A percentile compares a stretch with the other conserved stretches of the same genome.
Evolutionary conservation across 345 rosid species (phyloP).

Genomic region (Theobroma cacao): DNA sequence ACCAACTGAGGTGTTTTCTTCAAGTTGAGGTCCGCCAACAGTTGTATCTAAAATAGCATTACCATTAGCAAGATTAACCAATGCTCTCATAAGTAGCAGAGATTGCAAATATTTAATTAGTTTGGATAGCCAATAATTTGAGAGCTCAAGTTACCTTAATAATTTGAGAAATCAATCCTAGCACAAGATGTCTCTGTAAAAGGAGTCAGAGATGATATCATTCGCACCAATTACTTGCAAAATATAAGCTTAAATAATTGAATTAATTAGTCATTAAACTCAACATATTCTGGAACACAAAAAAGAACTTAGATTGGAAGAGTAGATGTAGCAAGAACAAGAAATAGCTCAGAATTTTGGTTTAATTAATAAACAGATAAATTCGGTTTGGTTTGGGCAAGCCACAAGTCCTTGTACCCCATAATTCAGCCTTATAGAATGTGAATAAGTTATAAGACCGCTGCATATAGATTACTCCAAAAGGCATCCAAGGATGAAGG

Average conservation of each 20-base stretch:
- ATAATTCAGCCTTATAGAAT: neutral
- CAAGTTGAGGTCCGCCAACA: conserved; percentile 94
- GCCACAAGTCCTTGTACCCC: neutral
- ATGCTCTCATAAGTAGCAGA: neutral
- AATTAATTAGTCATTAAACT: neutral
- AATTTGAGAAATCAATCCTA: conserved; percentile 93
- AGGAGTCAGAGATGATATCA: conserved; percentile 19
- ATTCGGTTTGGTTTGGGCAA: neutral
- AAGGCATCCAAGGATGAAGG: neutral
- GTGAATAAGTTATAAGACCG: neutral
- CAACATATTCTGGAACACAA: neutral
- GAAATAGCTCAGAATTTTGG: neutral
- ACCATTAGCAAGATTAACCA: conserved; percentile 20
- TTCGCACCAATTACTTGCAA: neutral
- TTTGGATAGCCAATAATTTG: neutral
- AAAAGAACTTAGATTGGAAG: neutral
- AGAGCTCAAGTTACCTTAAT: conserved; percentile 59
- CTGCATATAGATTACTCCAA: neutral
- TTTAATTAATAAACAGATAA: neutral
- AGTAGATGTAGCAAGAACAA: neutral
- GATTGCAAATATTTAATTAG: neutral
- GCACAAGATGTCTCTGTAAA: conserved; percentile 95
- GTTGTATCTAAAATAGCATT: conserved; percentile 68
- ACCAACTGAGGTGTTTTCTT: conserved; percentile 96
- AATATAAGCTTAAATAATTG: neutral